Evolutionary conservation across 352 stramenopile species (phyloP).

Genomic region (Phytophthora vignae): DNA sequence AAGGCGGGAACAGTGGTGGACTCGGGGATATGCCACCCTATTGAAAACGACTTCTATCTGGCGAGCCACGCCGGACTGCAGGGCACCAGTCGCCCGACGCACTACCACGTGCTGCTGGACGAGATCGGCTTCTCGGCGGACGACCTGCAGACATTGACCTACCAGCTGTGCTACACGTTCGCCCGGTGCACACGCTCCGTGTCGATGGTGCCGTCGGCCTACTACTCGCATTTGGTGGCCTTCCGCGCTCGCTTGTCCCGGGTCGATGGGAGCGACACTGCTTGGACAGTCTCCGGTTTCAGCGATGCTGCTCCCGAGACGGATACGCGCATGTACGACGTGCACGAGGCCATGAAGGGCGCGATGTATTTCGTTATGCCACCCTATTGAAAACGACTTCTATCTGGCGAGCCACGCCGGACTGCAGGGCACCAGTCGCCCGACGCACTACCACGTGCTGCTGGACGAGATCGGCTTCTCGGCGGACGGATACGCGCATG

Average conservation of each 20-base stretch:
- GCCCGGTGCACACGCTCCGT: slow-evolving; percentile 85
- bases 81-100: slow-evolving; percentile 85
- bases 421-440: slow-evolving; percentile 86
- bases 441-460: slow-evolving; percentile 87
- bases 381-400: slow-evolving; percentile 89
- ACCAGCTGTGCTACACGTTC: slow-evolving; percentile 87
- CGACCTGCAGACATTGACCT: slow-evolving; percentile 76
- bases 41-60: slow-evolving; percentile 90
- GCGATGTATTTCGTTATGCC: slow-evolving; percentile 78
- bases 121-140: slow-evolving; percentile 75
- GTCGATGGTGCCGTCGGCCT: slow-evolving; percentile 86
- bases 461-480: slow-evolving; percentile 77
- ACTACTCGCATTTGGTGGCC: slow-evolving; percentile 89
- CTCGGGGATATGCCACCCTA: slow-evolving; percentile 81
- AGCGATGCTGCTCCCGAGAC: slow-evolving; percentile 39
- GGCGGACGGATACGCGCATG: slow-evolving; percentile 59
- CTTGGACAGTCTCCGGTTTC: slow-evolving; percentile 40
- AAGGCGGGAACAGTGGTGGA: slow-evolving; percentile 86
- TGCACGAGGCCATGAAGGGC: slow-evolving; percentile 52
- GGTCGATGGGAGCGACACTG: slow-evolving; percentile 63
- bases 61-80: slow-evolving; percentile 87
- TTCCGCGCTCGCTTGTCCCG: slow-evolving; percentile 87
- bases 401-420: slow-evolving; percentile 89
- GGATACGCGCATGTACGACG: slow-evolving; percentile 54
- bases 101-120: slow-evolving; percentile 87